A percentile compares a stretch with the other conserved stretches of the same genome.
Conservation (phyloP, 345 rosid species). For the Populus davidiana region DNA sequence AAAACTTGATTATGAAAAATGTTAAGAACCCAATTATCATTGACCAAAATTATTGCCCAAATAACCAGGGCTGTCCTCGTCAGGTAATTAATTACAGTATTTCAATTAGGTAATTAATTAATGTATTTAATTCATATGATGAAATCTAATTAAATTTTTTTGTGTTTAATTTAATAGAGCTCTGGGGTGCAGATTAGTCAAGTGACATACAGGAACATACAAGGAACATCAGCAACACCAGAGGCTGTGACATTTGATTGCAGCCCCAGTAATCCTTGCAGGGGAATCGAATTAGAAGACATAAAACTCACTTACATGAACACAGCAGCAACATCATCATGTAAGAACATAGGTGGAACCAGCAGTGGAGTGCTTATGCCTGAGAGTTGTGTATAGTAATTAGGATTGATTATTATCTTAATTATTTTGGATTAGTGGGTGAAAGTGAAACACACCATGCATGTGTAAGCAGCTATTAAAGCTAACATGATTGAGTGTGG, state of each 20-base stretch:
- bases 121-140: neutral
- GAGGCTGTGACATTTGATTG: slow-evolving; percentile 38
- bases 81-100: neutral
- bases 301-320: slow-evolving; percentile 32
- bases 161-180: neutral
- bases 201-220: slow-evolving; percentile 37
- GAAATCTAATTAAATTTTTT: neutral
- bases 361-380: slow-evolving; percentile 29
- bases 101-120: too few species aligned
- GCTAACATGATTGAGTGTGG: neutral
- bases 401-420: neutral
- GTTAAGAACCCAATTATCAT: slow-evolving; percentile 25
- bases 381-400: slow-evolving; percentile 23
- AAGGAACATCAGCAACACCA: slow-evolving; percentile 41
- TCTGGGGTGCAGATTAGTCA: slow-evolving; percentile 41
- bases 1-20: slow-evolving; percentile 32
- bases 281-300: slow-evolving; percentile 29
- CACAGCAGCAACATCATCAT: slow-evolving; percentile 28
- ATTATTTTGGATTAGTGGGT: neutral
- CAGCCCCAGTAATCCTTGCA: slow-evolving; percentile 32
- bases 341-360: slow-evolving; percentile 29
- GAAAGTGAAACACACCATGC: neutral
- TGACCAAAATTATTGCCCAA: slow-evolving; percentile 20
- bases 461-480: neutral
- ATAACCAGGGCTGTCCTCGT: slow-evolving; percentile 6